Evolutionary conservation across 1,284 basidiomycete species (phyloP), one percentile per base, ranked within the genome.

Genomic region (Stygiomarasmius scandens): DNA sequence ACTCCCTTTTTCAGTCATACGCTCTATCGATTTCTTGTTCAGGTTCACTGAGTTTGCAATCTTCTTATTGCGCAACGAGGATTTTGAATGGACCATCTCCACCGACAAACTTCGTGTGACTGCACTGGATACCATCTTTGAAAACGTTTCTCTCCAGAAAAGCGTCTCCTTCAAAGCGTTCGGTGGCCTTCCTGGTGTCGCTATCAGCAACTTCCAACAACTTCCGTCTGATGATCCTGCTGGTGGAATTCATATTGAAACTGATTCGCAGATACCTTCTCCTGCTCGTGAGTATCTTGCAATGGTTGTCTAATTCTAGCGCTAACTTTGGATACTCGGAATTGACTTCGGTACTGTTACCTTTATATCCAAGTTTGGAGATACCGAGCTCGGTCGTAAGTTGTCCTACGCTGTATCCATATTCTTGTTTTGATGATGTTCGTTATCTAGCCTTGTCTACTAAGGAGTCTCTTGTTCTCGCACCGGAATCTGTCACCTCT

Each of bases 31-130:
- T 4, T 49, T 16, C 49, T 52, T 25, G 43, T 44, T 6, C 38
- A 83, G 82, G 56, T 93, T 92, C 68, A 87, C 88, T 1, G 71
- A 77, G 12, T 92, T 90, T 67, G 81, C 90, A 1, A 85, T 78
- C 1, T 87, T 79, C 71, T 70, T 92, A 58, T 73, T 92, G 44
- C 86, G 90, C 65, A 86, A 85, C 59, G 78, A 81, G 11, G 74
- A 70, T 54, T 92, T 92, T 66, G 78, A 80, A 9, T 92, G 90
- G 90, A 86, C 79, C 2, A 85, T 93, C 49, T 85, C 83, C 16
- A 87, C 88, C 0, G 62, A 78, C 38, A 81, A 76, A 36, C 77
- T 92, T 49, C 81, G 83, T 29, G 38, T 41, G 8, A 81, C 77
- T 3, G 87, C 90, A 2, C 77, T 92, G 1, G 84, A 85, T 12